Conservation (phyloP, 2,329 filamentous ascomycete genomes). For the Verticillium dahliae region DNA sequence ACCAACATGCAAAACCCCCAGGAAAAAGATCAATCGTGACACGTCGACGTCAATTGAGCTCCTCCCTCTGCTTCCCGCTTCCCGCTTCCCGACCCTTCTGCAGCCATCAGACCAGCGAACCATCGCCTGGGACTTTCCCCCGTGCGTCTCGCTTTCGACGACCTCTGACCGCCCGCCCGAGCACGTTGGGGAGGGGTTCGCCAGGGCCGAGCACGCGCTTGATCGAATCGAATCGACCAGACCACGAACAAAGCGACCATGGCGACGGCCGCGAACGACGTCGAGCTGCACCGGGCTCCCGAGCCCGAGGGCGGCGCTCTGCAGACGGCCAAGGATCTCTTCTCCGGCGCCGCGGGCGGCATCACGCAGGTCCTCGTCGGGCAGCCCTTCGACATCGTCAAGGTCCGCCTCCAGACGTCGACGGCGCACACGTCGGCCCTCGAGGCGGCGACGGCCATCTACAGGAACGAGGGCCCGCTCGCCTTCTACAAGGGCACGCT, state of each 20-base stretch:
- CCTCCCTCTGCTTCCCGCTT: background rate
- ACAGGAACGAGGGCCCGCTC: conserved; percentile 75
- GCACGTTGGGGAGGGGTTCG: background rate
- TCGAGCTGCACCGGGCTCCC: conserved; percentile 22
- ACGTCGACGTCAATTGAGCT: background rate
- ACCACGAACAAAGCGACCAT: conserved; percentile 17
- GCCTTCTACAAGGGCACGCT: conserved; percentile 99
- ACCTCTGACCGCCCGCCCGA: background rate
- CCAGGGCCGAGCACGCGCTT: background rate
- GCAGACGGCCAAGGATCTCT: conserved; percentile 80
- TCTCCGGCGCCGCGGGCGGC: conserved; percentile 84
- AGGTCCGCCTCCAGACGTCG: conserved; percentile 91
- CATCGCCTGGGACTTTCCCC: background rate
- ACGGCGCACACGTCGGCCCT: conserved; percentile 74
- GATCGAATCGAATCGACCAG: background rate
- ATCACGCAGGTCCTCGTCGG: conserved; percentile 89
- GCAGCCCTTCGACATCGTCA: conserved; percentile 84
- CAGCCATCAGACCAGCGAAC: background rate
- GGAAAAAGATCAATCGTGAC: background rate
- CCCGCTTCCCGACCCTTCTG: background rate
- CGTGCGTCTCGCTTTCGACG: background rate
- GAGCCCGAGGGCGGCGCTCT: conserved; percentile 25
- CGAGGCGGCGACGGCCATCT: conserved; percentile 76
- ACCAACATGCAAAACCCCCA: background rate
- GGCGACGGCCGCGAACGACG: conserved; percentile 28